Percentiles rank a stretch among this genome's conserved stretches.
Evolutionary conservation across 1,139 yeast genomes (phyloP).

Genomic region (Geotrichum reessii): DNA sequence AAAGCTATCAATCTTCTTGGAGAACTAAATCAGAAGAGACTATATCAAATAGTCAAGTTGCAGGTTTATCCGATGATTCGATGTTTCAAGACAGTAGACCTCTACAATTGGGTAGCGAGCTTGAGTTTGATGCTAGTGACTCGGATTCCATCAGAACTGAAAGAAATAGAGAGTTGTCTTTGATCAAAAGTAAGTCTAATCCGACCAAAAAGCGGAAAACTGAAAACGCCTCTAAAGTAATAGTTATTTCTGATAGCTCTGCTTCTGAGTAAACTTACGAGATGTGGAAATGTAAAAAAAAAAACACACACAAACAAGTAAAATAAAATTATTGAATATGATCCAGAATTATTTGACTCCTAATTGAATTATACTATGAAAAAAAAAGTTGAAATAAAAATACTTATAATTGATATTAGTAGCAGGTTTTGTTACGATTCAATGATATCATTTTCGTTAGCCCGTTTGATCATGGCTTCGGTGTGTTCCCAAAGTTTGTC

Average conservation of each 20-base stretch:
- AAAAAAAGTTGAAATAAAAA: too few species aligned
- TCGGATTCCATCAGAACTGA: not conserved
- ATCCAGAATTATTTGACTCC: too few species aligned
- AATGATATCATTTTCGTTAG: slow-evolving; percentile 7
- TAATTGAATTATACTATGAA: not conserved
- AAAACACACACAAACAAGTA: not conserved
- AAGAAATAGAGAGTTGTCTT: not conserved
- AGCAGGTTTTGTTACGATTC: not conserved
- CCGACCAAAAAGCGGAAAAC: not conserved
- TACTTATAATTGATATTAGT: too few species aligned
- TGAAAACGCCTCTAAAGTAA: not conserved
- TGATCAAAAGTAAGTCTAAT: not conserved
- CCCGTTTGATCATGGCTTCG: slow-evolving; percentile 23
- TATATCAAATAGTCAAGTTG: not conserved
- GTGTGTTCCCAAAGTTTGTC: slow-evolving; percentile 31
- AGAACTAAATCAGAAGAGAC: not conserved
- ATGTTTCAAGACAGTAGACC: slow-evolving; percentile 10
- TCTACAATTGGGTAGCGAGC: not conserved
- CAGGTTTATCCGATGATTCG: slow-evolving; percentile 2
- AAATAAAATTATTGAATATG: too few species aligned
- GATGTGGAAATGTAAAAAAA: not conserved
- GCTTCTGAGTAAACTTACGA: not conserved
- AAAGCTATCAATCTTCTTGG: not conserved
- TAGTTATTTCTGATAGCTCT: not conserved
- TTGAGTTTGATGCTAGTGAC: not conserved